Evolutionary conservation across 2,329 filamentous ascomycete genomes (phyloP), one percentile per base, ranked within the genome.

Genomic region (Talaromyces sp.): DNA sequence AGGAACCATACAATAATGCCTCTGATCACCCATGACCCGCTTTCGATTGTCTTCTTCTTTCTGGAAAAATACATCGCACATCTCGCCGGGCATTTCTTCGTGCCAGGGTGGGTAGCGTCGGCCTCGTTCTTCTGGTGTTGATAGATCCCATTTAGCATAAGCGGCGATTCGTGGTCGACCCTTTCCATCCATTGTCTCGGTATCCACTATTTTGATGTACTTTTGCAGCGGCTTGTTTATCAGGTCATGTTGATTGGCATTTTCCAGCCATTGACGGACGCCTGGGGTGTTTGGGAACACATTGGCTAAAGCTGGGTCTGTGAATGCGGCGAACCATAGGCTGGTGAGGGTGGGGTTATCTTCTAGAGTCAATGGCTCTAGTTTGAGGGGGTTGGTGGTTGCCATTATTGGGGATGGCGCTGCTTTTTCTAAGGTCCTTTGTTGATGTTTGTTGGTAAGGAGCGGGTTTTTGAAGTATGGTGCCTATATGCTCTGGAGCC

Each of bases 91-190:
- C 44, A 55, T 58, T 2, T 65, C 66, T n/a, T 51, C 46, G 52
- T 63, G 60, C 64, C 64, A 69, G 3, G 61, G 57, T 7, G 65
- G 65, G 48, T 58, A 67, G n/a, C 65, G 63, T 22, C 30, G 27
- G 9, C 63, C 65, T 14, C 65, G 55, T 11, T 65, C 53, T 20
- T 65, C 50, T 2, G 57, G 54, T 46, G 52, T 56, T 30, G 60
- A 49, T 10, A 62, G 27, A 27, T 65, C 65, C 65, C 65, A 68
- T 52, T 65, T 66, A 5, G 58, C 65, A 33, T 61, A 68, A 22
- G 66, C 64, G 39, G 60, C 55, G 13, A 67, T 52, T 9, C 58
- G 57, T n/a, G 45, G 43, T 30, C 40, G 46, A 19, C 56, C 51
- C 6, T 57, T 20, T 5, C 27, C 35, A 14, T 55, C 55, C 22